phyloP scores from a whole-genome alignment of 331 rosid species.

The Pyracantha coccinea region DNA sequence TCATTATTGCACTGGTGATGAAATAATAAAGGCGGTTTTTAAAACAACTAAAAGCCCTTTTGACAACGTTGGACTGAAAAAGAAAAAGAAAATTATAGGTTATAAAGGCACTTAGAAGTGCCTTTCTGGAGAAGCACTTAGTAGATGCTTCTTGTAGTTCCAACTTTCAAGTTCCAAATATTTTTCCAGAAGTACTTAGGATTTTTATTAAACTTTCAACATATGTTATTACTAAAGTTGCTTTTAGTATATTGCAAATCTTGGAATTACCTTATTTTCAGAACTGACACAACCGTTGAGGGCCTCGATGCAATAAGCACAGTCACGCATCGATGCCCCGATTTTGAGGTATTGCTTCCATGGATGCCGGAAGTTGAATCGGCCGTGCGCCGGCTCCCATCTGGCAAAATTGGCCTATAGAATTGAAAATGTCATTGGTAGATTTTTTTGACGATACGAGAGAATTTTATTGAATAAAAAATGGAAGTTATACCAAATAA shows the following conservation, averaged over 20 bases:
- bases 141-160: not conserved
- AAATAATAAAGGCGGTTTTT: too few relatives aligned
- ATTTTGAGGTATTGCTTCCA: slow-evolving; percentile 76
- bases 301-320: slow-evolving; percentile 75
- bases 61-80: not conserved
- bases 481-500: not conserved
- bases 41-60: not conserved
- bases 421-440: not conserved
- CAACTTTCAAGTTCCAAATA: too few relatives aligned
- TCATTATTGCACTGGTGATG: not conserved
- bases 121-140: not conserved
- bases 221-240: too few relatives aligned
- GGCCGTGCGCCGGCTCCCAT: slow-evolving; percentile 89
- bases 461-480: too few relatives aligned
- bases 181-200: too few relatives aligned
- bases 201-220: too few relatives aligned
- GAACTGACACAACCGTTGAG: slow-evolving; percentile 57
- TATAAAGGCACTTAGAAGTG: not conserved
- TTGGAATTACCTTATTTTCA: slow-evolving; percentile 40
- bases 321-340: slow-evolving; percentile 62
- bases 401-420: slow-evolving; percentile 72
- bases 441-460: not conserved
- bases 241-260: not conserved
- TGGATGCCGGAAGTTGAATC: slow-evolving; percentile 76
- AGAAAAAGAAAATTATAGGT: not conserved